Percentiles rank a stretch among this genome's conserved stretches.
These are phyloP conservation scores for Raddia guianensis DNA, from an alignment of 176 grass and related monocot genomes.

Conservation along the genomic window DNA sequence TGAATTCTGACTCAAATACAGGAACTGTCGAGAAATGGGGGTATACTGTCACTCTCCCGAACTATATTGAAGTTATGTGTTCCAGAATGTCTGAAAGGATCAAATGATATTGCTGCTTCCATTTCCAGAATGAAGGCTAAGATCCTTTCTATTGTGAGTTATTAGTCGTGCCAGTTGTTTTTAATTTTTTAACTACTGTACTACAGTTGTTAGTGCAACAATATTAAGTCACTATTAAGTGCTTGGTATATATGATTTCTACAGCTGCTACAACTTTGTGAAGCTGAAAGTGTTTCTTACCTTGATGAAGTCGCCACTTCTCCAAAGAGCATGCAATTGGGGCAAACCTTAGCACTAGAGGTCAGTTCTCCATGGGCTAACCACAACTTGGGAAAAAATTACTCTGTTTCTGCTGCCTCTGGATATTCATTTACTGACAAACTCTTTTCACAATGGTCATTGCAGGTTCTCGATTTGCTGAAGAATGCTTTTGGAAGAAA, in stretches of 20 bases:
- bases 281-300: constrained; percentile 94
- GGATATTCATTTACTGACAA: constrained; percentile 36
- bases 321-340: constrained; percentile 71
- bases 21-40: constrained; percentile 92
- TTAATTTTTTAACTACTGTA: constrained; percentile 14
- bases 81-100: constrained; percentile 73
- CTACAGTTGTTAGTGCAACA: background rate
- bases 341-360: constrained; percentile 85
- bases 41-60: constrained; percentile 76
- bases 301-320: constrained; percentile 94
- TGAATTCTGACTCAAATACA: constrained; percentile 47
- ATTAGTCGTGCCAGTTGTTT: constrained; percentile 4
- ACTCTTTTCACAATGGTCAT: constrained; percentile 29
- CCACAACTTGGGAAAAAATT: constrained; percentile 13
- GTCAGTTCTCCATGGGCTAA: constrained; percentile 47
- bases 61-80: constrained; percentile 72
- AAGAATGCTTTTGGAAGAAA: constrained; percentile 79
- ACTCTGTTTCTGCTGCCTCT: constrained; percentile 30
- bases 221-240: constrained; percentile 27
- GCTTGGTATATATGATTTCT: constrained; percentile 35
- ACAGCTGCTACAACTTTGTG: constrained; percentile 94
- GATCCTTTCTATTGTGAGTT: constrained; percentile 92
- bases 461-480: constrained; percentile 90
- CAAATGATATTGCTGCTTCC: constrained; percentile 65
- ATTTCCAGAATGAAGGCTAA: constrained; percentile 89